Base-by-base conservation (phyloP, 2,329 filamentous ascomycete species). In the Chaetoscypha palmicola region DNA sequence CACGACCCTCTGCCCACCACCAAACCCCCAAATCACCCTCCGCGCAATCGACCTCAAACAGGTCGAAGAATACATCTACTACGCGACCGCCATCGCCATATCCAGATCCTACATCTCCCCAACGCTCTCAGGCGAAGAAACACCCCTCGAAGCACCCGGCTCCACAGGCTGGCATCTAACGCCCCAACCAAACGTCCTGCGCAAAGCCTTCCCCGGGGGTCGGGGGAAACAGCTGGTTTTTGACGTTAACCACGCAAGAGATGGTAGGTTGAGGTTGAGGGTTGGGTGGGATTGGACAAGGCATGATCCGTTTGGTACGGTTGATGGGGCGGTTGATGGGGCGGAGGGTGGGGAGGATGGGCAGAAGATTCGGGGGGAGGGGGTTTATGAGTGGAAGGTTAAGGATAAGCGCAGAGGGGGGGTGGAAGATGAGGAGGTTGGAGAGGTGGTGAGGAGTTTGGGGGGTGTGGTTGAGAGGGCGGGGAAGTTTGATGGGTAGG, bases 1-100 rank as follows among this genome's bases (percentile, higher is more conserved):
- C 12, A 43, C 44, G 8, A 38, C 38, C 4, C 47, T 43, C 2
- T 56, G 52, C 40, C 47, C 47, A 10, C 32, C 56, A 4, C 52
- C 50, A 3, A 9, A 28, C n/a, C 37, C 40, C 20, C 14, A 38
- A 4, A n/a, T 53, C 10, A 34, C 41, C 8, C n/a, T n/a, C n/a
- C n/a, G n/a, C n/a, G n/a, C n/a, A n/a, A n/a, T n/a, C n/a, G 32
- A 37, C 7, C 43, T 58, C 30, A n/a, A 20, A 4, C 39, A 47
- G 3, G 41, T 59, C 4, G 40, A 54, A 12, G 53, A 58, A 9
- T 60, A 59, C 37, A 28, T 60, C 10, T 47, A 47, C 23, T 59
- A 52, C 41, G 52, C 52, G n/a, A 52, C 50, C 4, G 38, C 50
- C 17, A 57, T 53, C 43, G 48, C 52, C 10, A 44, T 60, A 3